Base-by-base conservation (phyloP, 306 rosid genomes). In the Sicyos baderoa region DNA sequence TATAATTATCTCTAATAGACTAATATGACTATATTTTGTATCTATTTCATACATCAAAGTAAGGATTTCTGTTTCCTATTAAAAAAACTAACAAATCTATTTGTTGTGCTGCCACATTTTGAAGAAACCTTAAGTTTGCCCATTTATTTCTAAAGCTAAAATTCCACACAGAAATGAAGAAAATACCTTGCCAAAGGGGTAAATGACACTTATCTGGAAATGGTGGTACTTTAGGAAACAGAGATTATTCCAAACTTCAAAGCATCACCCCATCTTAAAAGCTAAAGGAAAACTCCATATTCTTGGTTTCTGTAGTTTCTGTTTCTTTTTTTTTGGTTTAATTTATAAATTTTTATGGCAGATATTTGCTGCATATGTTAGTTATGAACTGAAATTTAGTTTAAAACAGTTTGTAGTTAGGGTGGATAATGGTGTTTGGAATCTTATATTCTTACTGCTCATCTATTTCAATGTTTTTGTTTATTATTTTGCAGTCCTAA, bases 401-500 rank as follows among this genome's bases (percentile, higher is more conserved):
- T 64, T 3, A 13, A 19, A 40, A 11, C 70, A 42, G 5, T 0
- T 44, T 45, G 14, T 44, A 23, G 18, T 67, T 67, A 12, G 13
- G 52, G 10, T 18, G 22, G 25, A 47, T 59, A 17, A 29, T 13
- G 14, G 3, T 60, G 35, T 14, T 59, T 11, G 25, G 19, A 25
- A 17, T 21, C 55, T 47, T 66, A 50, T 68, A 60, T 17, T 21
- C 42, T 61, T 6, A 3, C 40, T 10, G 60, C 45, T 45, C 50
- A 32, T 48, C 51, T 63, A 56, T 40, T 56, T 69, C 51, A 45
- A 70, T 72, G 68, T 79, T 7, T 73, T 74, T 73, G 49, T 78
- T 67, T 37, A 58, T 60, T 74, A 75, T 83, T 70, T 78, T 84
- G 96, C 91, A 94, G 99, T 55, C 99, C 99, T 37, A 95, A 85